These are phyloP conservation scores for Phaeosphaeriaceae sp. DNA, from an alignment of 2,329 filamentous ascomycete genomes.

Conservation along the genomic window DNA sequence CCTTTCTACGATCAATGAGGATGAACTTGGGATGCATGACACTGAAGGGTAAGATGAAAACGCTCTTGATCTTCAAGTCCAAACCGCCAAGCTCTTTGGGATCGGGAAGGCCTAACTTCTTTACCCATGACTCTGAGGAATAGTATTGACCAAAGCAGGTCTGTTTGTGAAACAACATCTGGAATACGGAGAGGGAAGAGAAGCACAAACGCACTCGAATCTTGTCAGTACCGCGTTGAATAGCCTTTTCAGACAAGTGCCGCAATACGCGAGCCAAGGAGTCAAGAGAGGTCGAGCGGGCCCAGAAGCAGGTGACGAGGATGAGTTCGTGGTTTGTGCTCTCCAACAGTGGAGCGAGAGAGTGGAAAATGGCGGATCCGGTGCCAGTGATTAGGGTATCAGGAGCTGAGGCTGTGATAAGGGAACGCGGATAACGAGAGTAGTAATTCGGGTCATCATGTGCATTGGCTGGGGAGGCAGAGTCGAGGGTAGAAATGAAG, in stretches of 20 bases:
- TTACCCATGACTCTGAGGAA: conserved; percentile 63
- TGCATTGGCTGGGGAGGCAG: conserved; percentile 24
- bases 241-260: conserved; percentile 61
- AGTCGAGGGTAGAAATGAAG: conserved; percentile 36
- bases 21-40: conserved; percentile 91
- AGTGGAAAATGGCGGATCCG: conserved; percentile 51
- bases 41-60: conserved; percentile 80
- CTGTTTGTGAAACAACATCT: conserved; percentile 77
- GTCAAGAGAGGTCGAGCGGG: conserved; percentile 66
- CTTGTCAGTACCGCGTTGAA: conserved; percentile 38
- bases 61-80: conserved; percentile 73
- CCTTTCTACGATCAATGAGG: conserved; percentile 70
- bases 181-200: conserved; percentile 73
- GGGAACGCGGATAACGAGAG: conserved; percentile 37
- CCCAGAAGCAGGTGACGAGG: conserved; percentile 85
- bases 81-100: conserved; percentile 63
- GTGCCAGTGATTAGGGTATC: conserved; percentile 52
- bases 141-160: conserved; percentile 68
- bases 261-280: conserved; percentile 64
- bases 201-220: conserved; percentile 76
- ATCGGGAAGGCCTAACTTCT: conserved; percentile 68
- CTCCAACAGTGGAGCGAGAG: conserved; percentile 67
- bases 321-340: conserved; percentile 69
- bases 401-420: conserved; percentile 45
- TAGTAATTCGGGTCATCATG: conserved; percentile 51